Conservation (phyloP, 2,329 filamentous ascomycete species). For the Colletotrichum liaoningense region DNA sequence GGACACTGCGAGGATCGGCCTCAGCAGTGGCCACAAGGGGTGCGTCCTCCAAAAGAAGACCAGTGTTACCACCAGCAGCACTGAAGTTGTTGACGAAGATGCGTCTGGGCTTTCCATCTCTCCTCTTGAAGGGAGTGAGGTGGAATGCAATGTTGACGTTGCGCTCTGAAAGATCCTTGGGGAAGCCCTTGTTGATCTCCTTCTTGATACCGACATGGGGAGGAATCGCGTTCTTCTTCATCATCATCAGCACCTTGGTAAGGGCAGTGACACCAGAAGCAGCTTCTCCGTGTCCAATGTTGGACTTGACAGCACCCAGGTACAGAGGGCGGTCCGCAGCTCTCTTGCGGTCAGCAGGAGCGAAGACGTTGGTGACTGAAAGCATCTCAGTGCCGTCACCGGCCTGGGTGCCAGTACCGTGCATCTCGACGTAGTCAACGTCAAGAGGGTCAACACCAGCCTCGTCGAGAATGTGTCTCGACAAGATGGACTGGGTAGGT, state of each 20-base stretch:
- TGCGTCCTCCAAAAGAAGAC: constrained; percentile 72
- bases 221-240: constrained; percentile 71
- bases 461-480: constrained; percentile 75
- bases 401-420: constrained; percentile 88
- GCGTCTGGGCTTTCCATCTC: constrained; percentile 57
- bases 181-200: constrained; percentile 70
- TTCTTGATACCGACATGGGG: constrained; percentile 76
- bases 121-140: constrained; percentile 61
- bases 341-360: constrained; percentile 58
- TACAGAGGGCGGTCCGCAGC: constrained; percentile 65
- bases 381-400: constrained; percentile 87
- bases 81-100: constrained; percentile 77
- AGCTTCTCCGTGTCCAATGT: constrained; percentile 72
- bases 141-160: constrained; percentile 70
- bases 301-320: constrained; percentile 73
- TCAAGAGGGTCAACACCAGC: constrained; percentile 81
- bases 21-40: constrained; percentile 59
- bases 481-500: constrained; percentile 79
- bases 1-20: constrained; percentile 64
- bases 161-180: constrained; percentile 65
- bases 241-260: constrained; percentile 74
- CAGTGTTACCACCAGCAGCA: constrained; percentile 78
- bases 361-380: constrained; percentile 72
- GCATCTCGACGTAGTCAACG: constrained; percentile 88
- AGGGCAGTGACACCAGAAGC: constrained; percentile 72